Evolutionary conservation across 2,329 filamentous ascomycete species (phyloP).

Genomic region (Aspergillus sp.): DNA sequence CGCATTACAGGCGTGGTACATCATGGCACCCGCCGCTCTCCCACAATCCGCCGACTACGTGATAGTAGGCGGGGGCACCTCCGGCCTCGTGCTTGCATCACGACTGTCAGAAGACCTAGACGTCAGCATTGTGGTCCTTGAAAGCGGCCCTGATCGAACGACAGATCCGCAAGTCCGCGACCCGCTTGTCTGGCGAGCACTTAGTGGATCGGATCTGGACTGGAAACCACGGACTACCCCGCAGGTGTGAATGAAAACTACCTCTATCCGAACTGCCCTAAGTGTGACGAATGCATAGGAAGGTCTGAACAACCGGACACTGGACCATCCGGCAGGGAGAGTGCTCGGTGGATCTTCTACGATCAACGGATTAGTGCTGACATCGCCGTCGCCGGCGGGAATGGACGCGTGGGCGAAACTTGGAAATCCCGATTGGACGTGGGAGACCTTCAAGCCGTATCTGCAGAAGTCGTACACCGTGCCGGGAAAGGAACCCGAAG

Average conservation of each 20-base stretch:
- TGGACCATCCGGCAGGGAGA: background rate
- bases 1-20: background rate
- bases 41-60: background rate
- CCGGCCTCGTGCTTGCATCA: constrained; percentile 3
- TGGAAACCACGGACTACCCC: background rate
- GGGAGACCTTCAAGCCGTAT: constrained; percentile 19
- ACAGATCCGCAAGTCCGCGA: background rate
- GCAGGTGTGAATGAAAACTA: background rate
- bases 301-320: background rate
- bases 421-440: constrained; percentile 20
- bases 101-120: background rate
- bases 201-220: background rate
- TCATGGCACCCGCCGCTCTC: background rate
- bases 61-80: constrained; percentile 1
- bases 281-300: background rate
- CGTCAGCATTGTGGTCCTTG: background rate
- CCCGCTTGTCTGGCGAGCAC: background rate
- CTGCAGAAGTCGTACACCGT: background rate
- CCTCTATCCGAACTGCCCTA: background rate
- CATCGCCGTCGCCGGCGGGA: constrained; percentile 45
- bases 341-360: constrained; percentile 4
- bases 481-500: background rate
- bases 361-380: background rate
- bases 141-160: background rate
- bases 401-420: constrained; percentile 34